phyloP scores from a whole-genome alignment of 805 yeast species.

The Zygotorulaspora sp. region DNA sequence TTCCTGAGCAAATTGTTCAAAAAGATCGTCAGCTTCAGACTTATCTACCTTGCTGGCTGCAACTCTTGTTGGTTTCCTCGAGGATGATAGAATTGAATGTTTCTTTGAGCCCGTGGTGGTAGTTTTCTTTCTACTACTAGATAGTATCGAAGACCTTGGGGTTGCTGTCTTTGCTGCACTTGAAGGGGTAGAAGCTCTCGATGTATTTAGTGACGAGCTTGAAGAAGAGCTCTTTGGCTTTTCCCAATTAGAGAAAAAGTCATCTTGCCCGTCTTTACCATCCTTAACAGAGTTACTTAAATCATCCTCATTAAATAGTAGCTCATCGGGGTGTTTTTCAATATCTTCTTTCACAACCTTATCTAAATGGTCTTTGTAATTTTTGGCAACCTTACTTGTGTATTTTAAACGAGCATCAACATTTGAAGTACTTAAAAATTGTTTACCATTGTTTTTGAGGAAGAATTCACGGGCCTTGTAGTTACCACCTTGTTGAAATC shows the following conservation, averaged over 20 bases:
- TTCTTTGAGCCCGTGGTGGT: constrained; percentile 34
- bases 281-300: constrained; percentile 29
- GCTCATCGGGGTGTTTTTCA: constrained; percentile 62
- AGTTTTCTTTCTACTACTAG: constrained; percentile 29
- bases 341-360: constrained; percentile 64
- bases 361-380: constrained; percentile 76
- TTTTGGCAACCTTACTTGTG: constrained; percentile 70
- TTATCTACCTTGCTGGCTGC: constrained; percentile 54
- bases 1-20: constrained; percentile 65
- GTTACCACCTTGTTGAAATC: constrained; percentile 93
- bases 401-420: constrained; percentile 74
- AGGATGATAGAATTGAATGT: constrained; percentile 47
- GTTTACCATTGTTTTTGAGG: constrained; percentile 79
- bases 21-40: constrained; percentile 45
- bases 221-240: constrained; percentile 55
- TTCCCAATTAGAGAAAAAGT: constrained; percentile 89
- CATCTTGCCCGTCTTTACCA: constrained; percentile 51
- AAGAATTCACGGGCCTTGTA: constrained; percentile 79
- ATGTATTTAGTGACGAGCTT: constrained; percentile 24
- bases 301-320: constrained; percentile 44
- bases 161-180: constrained; percentile 10
- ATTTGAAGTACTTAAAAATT: constrained; percentile 45
- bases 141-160: constrained; percentile 22
- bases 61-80: constrained; percentile 52
- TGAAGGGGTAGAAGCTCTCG: constrained; percentile 19